Conservation (phyloP, 2,329 filamentous ascomycete species). For the Neofusicoccum ribis region DNA sequence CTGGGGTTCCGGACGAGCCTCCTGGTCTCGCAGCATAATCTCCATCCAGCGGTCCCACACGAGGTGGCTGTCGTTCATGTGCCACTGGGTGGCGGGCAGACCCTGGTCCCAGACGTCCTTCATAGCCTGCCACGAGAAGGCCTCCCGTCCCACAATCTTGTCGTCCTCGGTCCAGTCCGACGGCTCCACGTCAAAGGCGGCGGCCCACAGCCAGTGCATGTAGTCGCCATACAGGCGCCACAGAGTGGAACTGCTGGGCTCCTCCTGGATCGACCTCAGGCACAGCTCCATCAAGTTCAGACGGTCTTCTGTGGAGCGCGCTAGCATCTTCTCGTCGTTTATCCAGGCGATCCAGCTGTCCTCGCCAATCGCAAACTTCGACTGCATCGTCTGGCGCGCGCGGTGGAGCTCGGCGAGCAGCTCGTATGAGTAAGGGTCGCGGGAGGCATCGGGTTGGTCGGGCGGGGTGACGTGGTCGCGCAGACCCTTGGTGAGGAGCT, state of each 20-base stretch:
- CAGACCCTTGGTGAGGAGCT: conserved; percentile 51
- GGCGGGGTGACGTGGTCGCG: conserved; percentile 39
- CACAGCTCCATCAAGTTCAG: conserved; percentile 71
- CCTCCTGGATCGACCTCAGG: conserved; percentile 67
- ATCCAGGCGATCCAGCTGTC: conserved; percentile 76
- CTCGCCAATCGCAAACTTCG: conserved; percentile 70
- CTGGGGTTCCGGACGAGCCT: conserved; percentile 54
- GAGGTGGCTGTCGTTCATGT: conserved; percentile 72
- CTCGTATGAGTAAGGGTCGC: conserved; percentile 44
- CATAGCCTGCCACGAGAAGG: conserved; percentile 69
- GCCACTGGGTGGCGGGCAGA: conserved; percentile 70
- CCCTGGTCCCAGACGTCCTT: conserved; percentile 71
- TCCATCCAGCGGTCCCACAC: conserved; percentile 80
- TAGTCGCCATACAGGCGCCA: conserved; percentile 81
- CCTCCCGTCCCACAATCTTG: conserved; percentile 65
- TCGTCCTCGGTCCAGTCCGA: conserved; percentile 64
- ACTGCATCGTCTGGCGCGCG: conserved; percentile 60
- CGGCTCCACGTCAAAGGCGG: conserved; percentile 58
- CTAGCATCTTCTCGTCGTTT: conserved; percentile 67
- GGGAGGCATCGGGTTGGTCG: conserved; percentile 25
- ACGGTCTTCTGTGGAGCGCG: conserved; percentile 63
- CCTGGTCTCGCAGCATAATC: conserved; percentile 68
- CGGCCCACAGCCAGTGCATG: conserved; percentile 69
- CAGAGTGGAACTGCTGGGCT: conserved; percentile 70
- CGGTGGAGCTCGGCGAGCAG: conserved; percentile 48